Base-by-base conservation (phyloP, 495 filamentous ascomycete genomes). In the Lophiostoma macrostomum region DNA sequence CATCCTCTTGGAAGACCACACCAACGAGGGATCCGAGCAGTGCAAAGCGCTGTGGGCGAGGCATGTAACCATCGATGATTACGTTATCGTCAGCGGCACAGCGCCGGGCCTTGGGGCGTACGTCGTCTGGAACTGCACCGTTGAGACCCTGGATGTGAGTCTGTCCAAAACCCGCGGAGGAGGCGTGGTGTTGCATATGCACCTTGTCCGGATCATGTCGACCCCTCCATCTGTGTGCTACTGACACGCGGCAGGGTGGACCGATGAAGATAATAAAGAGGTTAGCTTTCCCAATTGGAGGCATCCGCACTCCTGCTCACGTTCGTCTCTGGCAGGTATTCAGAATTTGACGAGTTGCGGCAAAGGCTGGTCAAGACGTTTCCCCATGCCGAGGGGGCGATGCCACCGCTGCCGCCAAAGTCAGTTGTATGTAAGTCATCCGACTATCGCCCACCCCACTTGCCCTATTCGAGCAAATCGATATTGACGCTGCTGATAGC, bases 1-100 rank as follows among this genome's bases (percentile, higher is more conserved):
- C 3, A 89, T 89, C 57, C 78, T 73, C 0, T 72, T 89, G 4
- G 83, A 88, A 61, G 85, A 89, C 61, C 83, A 88, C 60, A 86
- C 84, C 14, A 79, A 81, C 36, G 81, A 81, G 41, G 74, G 74
- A 12, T 79, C 75, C 23, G 80, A 82, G 61, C 76, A 79, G 5
- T 80, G 73, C 55, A 77, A 77, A 13, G 79, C 79, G 3, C 69
- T 86, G 24, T 89, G 85, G 85, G 85, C 85, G 4, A 74, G 73
- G 39, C 80, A 76, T 50, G 84, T 85, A 18, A 67, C 74, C 2
- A 79, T 89, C 38, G 79, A 86, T 45, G 84, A 86, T 61, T 76
- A 86, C 70, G 74, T 77, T 28, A 71, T 88, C 52, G 76, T 89
- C 37, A 74, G 76, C 53, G 85, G 78, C 0, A 76, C 73, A 32